Evolutionary conservation across 805 yeast genomes (phyloP), one percentile per base, ranked within the genome.

Genomic region (Pichia occidentalis): DNA sequence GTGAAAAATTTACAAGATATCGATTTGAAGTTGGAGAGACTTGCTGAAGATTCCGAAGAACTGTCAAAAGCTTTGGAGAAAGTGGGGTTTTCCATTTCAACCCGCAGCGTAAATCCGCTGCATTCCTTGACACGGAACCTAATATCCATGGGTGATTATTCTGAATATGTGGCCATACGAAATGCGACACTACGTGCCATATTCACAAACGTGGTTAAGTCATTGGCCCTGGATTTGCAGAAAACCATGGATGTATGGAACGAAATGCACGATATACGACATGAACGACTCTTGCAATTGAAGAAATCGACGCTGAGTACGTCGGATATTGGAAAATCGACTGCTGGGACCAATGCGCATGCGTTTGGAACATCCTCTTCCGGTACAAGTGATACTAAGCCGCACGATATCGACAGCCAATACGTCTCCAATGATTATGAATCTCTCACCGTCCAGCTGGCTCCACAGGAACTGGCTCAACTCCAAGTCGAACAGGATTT

Each of bases 401-500:
- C n/a, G n/a, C n/a, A n/a, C n/a, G n/a, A n/a, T n/a, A n/a, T n/a
- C n/a, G n/a, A n/a, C n/a, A n/a, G n/a, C n/a, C n/a, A n/a, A 44
- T 27, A 47, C 9, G 64, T 61, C 34, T 55, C 63, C 3, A 54
- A 59, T 12, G 60, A 55, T 8, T 65, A 60, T 41, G 53, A 59
- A 20, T 56, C 61, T 12, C 51, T 73, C 4, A 49, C 59, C 9
- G 43, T 58, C 1, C 17, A 37, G 1, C 34, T 58, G 23, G 45
- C 43, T 16, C 75, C 70, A 38, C 75, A 74, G 42, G 86, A 80
- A 51, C 47, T 80, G 12, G 78, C 75, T 48, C 63, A 71, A 34
- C 59, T 80, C 22, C 70, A 74, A 39, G 57, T 61, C 14, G 92
- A 82, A 51, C 83, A 80, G 53, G 65, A 71, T 39, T 73, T 72